A percentile compares a stretch with the other conserved stretches of the same genome.
These are phyloP conservation scores for Boletus rubropictus DNA, from an alignment of 768 basidiomycete species.

Conservation along the genomic window DNA sequence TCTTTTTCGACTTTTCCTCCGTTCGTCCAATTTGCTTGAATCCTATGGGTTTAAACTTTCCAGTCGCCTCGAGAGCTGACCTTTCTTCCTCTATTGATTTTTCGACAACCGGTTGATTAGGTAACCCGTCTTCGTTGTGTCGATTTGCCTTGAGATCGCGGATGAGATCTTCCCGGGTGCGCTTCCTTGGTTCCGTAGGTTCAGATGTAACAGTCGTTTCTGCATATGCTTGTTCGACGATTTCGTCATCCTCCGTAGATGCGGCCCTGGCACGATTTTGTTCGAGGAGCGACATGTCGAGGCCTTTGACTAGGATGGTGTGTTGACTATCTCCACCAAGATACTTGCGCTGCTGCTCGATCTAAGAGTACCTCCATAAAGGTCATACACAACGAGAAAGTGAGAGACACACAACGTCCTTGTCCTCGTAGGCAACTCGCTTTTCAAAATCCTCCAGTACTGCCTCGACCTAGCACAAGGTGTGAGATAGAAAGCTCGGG, in stretches of 20 bases:
- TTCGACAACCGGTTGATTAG: conserved; percentile 10
- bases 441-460: conserved; percentile 78
- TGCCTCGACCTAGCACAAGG: conserved; percentile 57
- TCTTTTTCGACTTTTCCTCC: conserved; percentile 40
- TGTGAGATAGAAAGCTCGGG: not conserved
- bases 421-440: conserved; percentile 53
- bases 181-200: conserved; percentile 46
- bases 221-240: conserved; percentile 69
- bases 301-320: conserved; percentile 82
- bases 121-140: conserved; percentile 18
- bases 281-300: conserved; percentile 82
- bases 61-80: conserved; percentile 31
- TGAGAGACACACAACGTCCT: conserved; percentile 44
- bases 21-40: conserved; percentile 55
- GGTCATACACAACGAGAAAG: not conserved
- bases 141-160: conserved; percentile 66
- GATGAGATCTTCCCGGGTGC: conserved; percentile 74
- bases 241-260: conserved; percentile 69
- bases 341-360: conserved; percentile 69
- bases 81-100: conserved; percentile 13
- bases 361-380: conserved; percentile 34
- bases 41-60: conserved; percentile 51
- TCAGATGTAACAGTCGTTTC: conserved; percentile 35
- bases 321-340: conserved; percentile 84
- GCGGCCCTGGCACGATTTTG: conserved; percentile 68